These are phyloP conservation scores for Puccinia triticina DNA, from an alignment of 1,284 basidiomycete species.

Conservation along the genomic window DNA sequence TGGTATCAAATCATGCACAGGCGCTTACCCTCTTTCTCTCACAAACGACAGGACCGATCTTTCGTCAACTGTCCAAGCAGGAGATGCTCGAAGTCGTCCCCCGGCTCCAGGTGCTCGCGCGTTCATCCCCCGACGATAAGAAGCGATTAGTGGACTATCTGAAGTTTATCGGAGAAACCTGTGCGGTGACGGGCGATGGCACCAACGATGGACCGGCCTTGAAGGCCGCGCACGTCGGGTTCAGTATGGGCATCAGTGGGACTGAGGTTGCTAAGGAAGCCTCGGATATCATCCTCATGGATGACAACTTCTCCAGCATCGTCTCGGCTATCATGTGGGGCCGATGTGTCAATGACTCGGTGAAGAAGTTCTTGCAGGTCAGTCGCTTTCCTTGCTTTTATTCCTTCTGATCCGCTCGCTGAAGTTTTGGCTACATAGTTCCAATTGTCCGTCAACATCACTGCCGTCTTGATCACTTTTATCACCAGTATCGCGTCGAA, in stretches of 20 bases:
- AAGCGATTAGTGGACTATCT: constrained; percentile 73
- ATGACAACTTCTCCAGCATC: constrained; percentile 55
- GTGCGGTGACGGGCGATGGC: constrained; percentile 96
- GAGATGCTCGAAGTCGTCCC: constrained; percentile 53
- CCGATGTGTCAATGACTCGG: constrained; percentile 54
- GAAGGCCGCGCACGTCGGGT: constrained; percentile 41
- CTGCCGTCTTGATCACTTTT: constrained; percentile 54
- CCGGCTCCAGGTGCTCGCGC: constrained; percentile 52
- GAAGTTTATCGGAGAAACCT: constrained; percentile 83
- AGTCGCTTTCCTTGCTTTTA: not conserved
- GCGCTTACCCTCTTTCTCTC: not conserved
- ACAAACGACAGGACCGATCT: constrained; percentile 51
- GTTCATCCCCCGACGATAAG: constrained; percentile 53
- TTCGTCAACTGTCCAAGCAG: constrained; percentile 52
- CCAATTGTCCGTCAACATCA: constrained; percentile 54
- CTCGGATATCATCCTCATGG: constrained; percentile 96
- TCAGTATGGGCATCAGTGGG: constrained; percentile 89
- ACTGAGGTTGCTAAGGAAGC: constrained; percentile 99
- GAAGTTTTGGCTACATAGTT: constrained; percentile 41
- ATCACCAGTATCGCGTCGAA: constrained; percentile 52
- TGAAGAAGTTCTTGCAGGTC: constrained; percentile 53
- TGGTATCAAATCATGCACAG: not conserved
- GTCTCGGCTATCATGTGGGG: constrained; percentile 54
- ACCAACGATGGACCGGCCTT: constrained; percentile 40
- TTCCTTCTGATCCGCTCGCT: not conserved